Conservation (phyloP, 2,329 filamentous ascomycete species). For the Beauveria varroae region DNA sequence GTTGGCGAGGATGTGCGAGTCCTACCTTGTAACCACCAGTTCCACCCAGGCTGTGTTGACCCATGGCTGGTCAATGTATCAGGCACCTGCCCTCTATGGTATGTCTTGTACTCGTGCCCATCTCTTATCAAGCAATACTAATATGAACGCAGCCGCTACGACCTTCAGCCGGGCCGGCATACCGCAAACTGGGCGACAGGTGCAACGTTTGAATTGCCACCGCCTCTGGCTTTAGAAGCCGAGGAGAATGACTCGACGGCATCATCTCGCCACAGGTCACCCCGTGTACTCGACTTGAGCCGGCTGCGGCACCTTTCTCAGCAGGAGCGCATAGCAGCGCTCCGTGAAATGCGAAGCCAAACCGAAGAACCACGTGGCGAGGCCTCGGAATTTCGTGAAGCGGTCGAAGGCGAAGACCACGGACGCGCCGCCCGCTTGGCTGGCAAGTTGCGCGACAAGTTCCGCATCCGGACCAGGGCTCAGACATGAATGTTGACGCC, state of each 20-base stretch:
- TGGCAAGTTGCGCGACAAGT: slow-evolving; percentile 44
- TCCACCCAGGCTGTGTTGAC: slow-evolving; percentile 60
- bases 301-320: slow-evolving; percentile 50
- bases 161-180: slow-evolving; percentile 38
- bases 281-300: slow-evolving; percentile 49
- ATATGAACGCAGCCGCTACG: slow-evolving; percentile 39
- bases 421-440: slow-evolving; percentile 37
- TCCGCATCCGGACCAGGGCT: slow-evolving; percentile 42
- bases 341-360: slow-evolving; percentile 37
- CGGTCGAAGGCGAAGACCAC: slow-evolving; percentile 25
- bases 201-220: slow-evolving; percentile 24
- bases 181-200: slow-evolving; percentile 18
- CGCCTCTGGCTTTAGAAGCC: slow-evolving; percentile 33
- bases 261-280: slow-evolving; percentile 34
- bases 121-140: slow-evolving; percentile 11
- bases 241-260: slow-evolving; percentile 27
- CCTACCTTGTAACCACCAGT: slow-evolving; percentile 60
- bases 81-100: slow-evolving; percentile 64
- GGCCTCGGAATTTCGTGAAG: not conserved
- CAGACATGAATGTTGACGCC: slow-evolving; percentile 20
- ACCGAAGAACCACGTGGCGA: slow-evolving; percentile 4
- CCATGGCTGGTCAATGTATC: slow-evolving; percentile 65
- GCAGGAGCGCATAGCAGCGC: slow-evolving; percentile 54
- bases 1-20: slow-evolving; percentile 61
- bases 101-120: slow-evolving; percentile 24